Evolutionary conservation across 345 rosid genomes (phyloP).

Genomic region (Lenwebbia sp.): DNA sequence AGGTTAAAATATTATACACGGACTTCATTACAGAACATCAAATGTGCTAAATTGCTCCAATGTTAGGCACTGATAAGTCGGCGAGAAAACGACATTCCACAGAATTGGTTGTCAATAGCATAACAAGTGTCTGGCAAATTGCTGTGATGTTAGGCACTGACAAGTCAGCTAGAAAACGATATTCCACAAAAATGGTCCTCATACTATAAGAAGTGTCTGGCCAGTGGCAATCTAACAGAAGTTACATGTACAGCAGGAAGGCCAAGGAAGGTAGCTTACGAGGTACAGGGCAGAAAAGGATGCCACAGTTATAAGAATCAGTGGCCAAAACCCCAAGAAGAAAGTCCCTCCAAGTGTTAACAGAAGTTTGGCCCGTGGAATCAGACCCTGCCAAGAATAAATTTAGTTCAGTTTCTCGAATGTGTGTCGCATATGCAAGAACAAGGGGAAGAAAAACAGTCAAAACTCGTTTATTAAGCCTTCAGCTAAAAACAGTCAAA

Average conservation of each 20-base stretch:
- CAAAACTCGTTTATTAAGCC: neutral
- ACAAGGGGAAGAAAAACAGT: neutral
- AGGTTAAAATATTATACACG: neutral
- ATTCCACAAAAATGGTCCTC: neutral
- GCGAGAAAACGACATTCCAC: neutral
- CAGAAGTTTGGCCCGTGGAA: constrained; percentile 82
- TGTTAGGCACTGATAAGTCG: neutral
- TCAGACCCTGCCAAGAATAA: constrained; percentile 60
- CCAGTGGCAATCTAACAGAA: neutral
- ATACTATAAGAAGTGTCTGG: neutral
- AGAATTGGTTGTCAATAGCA: neutral
- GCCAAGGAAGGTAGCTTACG: constrained; percentile 32
- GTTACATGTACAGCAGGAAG: neutral
- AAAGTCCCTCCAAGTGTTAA: constrained; percentile 82
- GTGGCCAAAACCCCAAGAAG: constrained; percentile 81
- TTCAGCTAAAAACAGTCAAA: neutral
- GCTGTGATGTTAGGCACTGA: neutral
- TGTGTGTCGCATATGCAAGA: neutral
- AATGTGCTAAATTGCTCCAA: neutral
- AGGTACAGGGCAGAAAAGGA: constrained; percentile 67
- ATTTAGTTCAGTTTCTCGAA: neutral
- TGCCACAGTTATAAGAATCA: constrained; percentile 59
- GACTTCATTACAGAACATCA: neutral
- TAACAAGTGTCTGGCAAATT: neutral
- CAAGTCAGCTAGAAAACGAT: neutral